Conservation (phyloP, 129 eudicot species). For the Daucus carota region DH1_v3.0 NC_030389.2:33088001-33088500, state of each 20-base stretch:
- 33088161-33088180: constrained; percentile 6
- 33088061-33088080: no score
- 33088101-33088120: constrained; percentile 24
- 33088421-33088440: no score
- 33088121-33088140: constrained; percentile 36
- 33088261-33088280: neutral
- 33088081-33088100: neutral
- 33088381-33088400: neutral
- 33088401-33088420: neutral
- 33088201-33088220: neutral
- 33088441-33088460: no score
- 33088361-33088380: neutral
- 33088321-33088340: neutral
- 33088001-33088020: constrained; percentile 36
- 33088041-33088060: neutral
- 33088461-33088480: no score
- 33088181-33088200: constrained; percentile 8
- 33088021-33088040: no score
- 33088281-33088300: neutral
- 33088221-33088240: constrained; percentile 30
- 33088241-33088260: no score
- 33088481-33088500: neutral
- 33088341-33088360: neutral
- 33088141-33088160: constrained; percentile 15
- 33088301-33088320: neutral